A percentile compares a stretch with the other conserved stretches of the same genome.
Conservation (phyloP, 495 filamentous ascomycete species). For the Penicillium salamii region DNA sequence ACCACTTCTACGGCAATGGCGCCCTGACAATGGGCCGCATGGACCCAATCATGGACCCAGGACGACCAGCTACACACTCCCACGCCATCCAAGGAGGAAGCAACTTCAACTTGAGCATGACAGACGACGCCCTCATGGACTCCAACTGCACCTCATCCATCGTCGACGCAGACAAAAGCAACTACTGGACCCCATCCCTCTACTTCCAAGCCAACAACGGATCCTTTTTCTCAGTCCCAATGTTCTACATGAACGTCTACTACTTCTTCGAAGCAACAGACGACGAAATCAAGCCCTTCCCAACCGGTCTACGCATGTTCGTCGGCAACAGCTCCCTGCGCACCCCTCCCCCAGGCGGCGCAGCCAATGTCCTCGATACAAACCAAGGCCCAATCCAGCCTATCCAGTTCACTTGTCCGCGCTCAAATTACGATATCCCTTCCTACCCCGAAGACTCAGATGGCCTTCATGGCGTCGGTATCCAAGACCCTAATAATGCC, state of each 20-base stretch:
- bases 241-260: constrained; percentile 68
- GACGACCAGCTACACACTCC: constrained; percentile 58
- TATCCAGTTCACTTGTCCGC: constrained; percentile 17
- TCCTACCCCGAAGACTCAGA: constrained; percentile 11
- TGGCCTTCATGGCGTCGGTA: constrained; percentile 13
- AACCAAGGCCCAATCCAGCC: constrained; percentile 11
- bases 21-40: constrained; percentile 8
- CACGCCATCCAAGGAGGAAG: constrained; percentile 76
- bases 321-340: constrained; percentile 52
- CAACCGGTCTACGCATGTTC: constrained; percentile 71
- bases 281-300: constrained; percentile 64
- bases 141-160: constrained; percentile 67
- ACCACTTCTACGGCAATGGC: constrained; percentile 18
- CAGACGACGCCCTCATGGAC: constrained; percentile 51
- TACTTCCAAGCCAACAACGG: constrained; percentile 65
- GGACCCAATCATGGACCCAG: constrained; percentile 68
- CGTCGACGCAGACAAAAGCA: constrained; percentile 64
- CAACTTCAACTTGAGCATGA: constrained; percentile 63
- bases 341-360: constrained; percentile 7
- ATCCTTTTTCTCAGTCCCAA: constrained; percentile 64
- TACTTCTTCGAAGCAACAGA: constrained; percentile 60
- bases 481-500: constrained; percentile 12
- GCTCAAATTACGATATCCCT: constrained; percentile 8
- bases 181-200: constrained; percentile 74
- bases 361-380: constrained; percentile 5